Evolutionary conservation across 495 filamentous ascomycete species (phyloP).

Genomic region (Corynascus novoguineensis): DNA sequence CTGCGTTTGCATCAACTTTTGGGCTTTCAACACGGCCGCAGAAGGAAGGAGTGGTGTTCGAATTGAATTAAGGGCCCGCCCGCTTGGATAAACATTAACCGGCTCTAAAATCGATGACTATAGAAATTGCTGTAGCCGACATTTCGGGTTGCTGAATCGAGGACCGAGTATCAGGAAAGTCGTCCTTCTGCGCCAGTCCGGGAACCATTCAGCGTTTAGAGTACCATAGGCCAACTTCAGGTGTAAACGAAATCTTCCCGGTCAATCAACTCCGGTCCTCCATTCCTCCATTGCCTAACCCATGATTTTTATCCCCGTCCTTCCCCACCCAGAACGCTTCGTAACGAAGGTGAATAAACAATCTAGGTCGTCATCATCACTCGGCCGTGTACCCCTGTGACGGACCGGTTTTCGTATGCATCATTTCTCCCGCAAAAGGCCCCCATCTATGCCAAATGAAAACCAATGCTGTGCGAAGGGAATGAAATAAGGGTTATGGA

Average conservation of each 20-base stretch:
- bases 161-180: background rate
- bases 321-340: background rate
- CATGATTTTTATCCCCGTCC: background rate
- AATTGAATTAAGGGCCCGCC: conserved; percentile 4
- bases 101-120: too few species aligned
- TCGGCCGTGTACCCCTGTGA: conserved; percentile 3
- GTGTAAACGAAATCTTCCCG: too few species aligned
- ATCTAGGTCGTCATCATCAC: conserved; percentile 18
- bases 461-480: conserved; percentile 5
- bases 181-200: background rate
- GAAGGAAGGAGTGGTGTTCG: background rate
- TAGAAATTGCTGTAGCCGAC: too few species aligned
- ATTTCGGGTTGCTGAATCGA: background rate
- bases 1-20: background rate
- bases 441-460: conserved; percentile 11
- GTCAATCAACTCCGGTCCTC: too few species aligned
- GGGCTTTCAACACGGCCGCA: background rate
- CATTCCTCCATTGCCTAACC: background rate
- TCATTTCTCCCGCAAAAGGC: conserved; percentile 4
- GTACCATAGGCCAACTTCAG: too few species aligned
- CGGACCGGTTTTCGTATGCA: conserved; percentile 13
- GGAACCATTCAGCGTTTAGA: background rate
- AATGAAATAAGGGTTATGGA: conserved; percentile 7
- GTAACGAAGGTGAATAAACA: conserved; percentile 2
- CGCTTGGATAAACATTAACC: conserved; percentile 1